Percentiles rank a stretch among this genome's conserved stretches.
Conservation (phyloP, 441 rosid genomes). For the Erodium chrysanthum region DNA sequence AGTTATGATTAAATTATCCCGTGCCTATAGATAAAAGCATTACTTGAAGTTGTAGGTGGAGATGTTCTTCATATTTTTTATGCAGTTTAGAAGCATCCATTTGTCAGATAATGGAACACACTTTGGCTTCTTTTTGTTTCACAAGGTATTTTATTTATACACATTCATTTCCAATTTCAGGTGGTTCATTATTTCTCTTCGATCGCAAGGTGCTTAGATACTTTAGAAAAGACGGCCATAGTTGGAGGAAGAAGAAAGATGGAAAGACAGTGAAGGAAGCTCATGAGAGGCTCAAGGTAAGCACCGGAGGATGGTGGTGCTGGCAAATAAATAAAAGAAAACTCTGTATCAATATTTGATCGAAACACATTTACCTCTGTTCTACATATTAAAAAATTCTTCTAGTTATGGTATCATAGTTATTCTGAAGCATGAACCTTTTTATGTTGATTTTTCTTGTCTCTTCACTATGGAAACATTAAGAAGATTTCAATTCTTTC, state of each 20-base stretch:
- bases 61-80: not conserved
- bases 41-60: not conserved
- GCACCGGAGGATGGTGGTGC: slow-evolving; percentile 5
- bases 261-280: slow-evolving; percentile 95
- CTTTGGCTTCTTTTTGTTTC: not conserved
- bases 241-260: slow-evolving; percentile 94
- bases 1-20: not conserved
- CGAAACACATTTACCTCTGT: not conserved
- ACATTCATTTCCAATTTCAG: slow-evolving; percentile 32
- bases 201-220: slow-evolving; percentile 87
- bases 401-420: not conserved
- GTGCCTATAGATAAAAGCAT: not conserved
- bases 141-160: not conserved
- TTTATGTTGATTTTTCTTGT: slow-evolving; percentile 6
- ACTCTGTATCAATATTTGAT: not conserved
- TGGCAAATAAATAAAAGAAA: not conserved
- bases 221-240: slow-evolving; percentile 94
- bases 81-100: not conserved
- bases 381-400: not conserved
- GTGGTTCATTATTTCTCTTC: slow-evolving; percentile 88
- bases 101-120: not conserved
- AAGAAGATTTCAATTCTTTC: slow-evolving; percentile 20
- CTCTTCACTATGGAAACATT: not conserved
- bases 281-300: slow-evolving; percentile 93
- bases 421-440: not conserved